These are phyloP conservation scores for Neoarthrinium moseri DNA, from an alignment of 2,329 filamentous ascomycete genomes.

Conservation along the genomic window DNA sequence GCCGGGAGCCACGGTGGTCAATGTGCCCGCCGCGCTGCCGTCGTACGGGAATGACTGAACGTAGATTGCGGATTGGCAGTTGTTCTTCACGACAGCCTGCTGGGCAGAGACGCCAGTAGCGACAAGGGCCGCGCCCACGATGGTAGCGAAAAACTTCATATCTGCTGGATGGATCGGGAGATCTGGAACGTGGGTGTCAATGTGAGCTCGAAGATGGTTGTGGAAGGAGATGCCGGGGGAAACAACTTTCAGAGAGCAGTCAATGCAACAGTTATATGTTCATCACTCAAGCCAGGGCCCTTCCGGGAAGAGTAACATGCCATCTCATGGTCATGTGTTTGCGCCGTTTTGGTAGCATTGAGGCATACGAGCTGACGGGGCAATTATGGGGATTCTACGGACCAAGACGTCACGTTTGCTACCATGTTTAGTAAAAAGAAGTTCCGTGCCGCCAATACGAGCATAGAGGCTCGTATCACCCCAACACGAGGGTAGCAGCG, in stretches of 20 bases:
- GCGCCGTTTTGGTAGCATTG: background rate
- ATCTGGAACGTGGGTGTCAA: background rate
- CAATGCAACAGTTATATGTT: background rate
- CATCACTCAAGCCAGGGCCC: background rate
- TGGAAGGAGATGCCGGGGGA: background rate
- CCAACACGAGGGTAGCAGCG: constrained; percentile 1
- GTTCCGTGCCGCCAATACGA: constrained; percentile 1
- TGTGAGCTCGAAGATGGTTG: background rate
- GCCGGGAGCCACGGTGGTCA: constrained; percentile 31
- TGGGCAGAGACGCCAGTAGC: constrained; percentile 31
- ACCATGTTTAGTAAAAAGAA: background rate
- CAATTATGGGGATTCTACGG: background rate
- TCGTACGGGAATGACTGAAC: constrained; percentile 18
- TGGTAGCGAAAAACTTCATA: constrained; percentile 27
- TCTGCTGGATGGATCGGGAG: background rate
- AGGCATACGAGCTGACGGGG: background rate
- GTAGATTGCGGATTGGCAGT: constrained; percentile 19
- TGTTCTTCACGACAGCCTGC: constrained; percentile 35
- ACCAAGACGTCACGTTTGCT: background rate
- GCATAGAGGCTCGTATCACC: constrained; percentile 2
- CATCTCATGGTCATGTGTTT: background rate
- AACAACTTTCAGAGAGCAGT: background rate
- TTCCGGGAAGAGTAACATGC: background rate
- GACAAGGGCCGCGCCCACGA: constrained; percentile 25
- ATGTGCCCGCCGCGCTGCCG: constrained; percentile 26